These are phyloP conservation scores for Fusarium torulosum DNA, from an alignment of 2,329 filamentous ascomycete genomes.

Conservation along the genomic window DNA sequence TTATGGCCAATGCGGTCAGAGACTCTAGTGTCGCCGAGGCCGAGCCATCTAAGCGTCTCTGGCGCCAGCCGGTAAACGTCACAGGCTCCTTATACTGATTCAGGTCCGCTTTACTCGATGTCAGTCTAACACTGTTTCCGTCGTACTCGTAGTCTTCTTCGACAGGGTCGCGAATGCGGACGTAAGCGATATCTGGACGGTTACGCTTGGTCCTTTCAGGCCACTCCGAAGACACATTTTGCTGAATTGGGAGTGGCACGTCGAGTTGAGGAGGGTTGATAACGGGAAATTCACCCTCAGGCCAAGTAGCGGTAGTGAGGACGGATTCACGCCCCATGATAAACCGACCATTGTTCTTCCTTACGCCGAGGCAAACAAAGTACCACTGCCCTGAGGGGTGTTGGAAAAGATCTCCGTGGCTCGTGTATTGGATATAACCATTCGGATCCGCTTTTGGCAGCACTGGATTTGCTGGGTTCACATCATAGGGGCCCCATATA, in stretches of 20 bases:
- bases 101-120: background rate
- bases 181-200: background rate
- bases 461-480: conserved; percentile 51
- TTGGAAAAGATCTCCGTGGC: conserved; percentile 47
- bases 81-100: background rate
- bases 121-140: background rate
- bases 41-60: background rate
- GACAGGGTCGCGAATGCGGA: background rate
- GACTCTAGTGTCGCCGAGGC: background rate
- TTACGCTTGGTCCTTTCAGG: background rate
- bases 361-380: conserved; percentile 23
- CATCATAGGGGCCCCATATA: conserved; percentile 51
- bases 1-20: background rate
- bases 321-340: background rate
- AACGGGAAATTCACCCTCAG: background rate
- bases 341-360: background rate
- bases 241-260: background rate
- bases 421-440: conserved; percentile 42
- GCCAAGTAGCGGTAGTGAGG: background rate
- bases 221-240: background rate
- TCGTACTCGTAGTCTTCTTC: background rate
- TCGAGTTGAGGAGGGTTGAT: background rate
- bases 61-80: background rate
- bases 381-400: conserved; percentile 41
- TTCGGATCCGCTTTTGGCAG: conserved; percentile 45